These are phyloP conservation scores for Butyriboletus appendiculatus DNA, from an alignment of 1,284 basidiomycete species.

Conservation along the genomic window DNA sequence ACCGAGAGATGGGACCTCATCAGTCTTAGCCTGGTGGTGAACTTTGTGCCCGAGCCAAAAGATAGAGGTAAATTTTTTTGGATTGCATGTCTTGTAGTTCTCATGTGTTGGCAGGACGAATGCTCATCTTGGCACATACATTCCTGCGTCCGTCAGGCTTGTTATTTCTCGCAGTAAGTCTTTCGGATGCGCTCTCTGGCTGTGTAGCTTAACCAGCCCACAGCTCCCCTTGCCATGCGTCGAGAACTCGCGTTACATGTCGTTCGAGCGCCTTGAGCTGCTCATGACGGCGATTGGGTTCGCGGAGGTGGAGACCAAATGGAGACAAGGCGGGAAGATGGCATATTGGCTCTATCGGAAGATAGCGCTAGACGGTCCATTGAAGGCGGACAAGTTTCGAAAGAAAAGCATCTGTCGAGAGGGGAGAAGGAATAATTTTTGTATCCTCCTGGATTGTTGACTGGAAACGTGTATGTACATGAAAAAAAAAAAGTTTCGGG, in stretches of 20 bases:
- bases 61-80: constrained; percentile 62
- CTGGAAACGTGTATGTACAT: background rate
- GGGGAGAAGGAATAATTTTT: constrained; percentile 82
- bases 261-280: constrained; percentile 53
- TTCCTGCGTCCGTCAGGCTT: constrained; percentile 59
- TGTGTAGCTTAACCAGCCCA: background rate
- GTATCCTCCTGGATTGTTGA: constrained; percentile 45
- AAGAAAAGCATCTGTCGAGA: constrained; percentile 63
- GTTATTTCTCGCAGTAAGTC: constrained; percentile 76
- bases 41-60: constrained; percentile 78
- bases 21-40: constrained; percentile 84
- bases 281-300: constrained; percentile 73
- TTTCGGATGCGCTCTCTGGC: background rate
- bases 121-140: constrained; percentile 65
- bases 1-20: constrained; percentile 69
- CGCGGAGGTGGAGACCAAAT: constrained; percentile 54
- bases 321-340: constrained; percentile 72
- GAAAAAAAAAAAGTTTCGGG: background rate
- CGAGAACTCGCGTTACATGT: constrained; percentile 79
- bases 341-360: constrained; percentile 72
- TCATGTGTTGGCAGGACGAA: constrained; percentile 54
- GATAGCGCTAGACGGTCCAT: constrained; percentile 13
- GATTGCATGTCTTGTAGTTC: background rate
- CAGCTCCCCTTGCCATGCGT: constrained; percentile 84
- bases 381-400: constrained; percentile 36